A percentile compares a stretch with the other conserved stretches of the same genome.
phyloP scores from a whole-genome alignment of 2,329 filamentous ascomycete species.

The Pyrenochaeta sp. region DNA sequence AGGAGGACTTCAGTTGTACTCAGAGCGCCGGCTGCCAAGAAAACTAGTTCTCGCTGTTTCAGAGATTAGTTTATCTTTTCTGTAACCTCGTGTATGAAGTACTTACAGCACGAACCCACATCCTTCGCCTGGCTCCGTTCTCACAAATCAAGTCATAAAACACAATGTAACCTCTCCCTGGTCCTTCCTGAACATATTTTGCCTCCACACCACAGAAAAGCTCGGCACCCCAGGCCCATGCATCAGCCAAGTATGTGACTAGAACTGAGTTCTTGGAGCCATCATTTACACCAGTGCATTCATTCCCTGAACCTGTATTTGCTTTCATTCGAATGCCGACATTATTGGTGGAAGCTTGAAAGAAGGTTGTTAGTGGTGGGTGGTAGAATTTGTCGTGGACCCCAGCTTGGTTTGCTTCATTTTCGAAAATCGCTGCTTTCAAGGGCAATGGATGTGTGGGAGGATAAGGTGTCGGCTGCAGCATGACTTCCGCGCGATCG shows the following conservation, averaged over 20 bases:
- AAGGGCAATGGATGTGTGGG: constrained; percentile 63
- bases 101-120: constrained; percentile 68
- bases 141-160: constrained; percentile 71
- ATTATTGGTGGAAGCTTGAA: constrained; percentile 66
- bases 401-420: constrained; percentile 63
- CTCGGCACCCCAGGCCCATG: constrained; percentile 76
- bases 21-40: constrained; percentile 70
- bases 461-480: constrained; percentile 67
- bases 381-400: constrained; percentile 62
- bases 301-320: constrained; percentile 67
- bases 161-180: constrained; percentile 64
- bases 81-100: too few species aligned
- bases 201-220: constrained; percentile 75
- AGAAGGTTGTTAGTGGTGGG: constrained; percentile 69
- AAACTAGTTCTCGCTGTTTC: constrained; percentile 64
- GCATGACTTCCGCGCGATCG: constrained; percentile 60
- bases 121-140: constrained; percentile 66
- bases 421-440: constrained; percentile 65
- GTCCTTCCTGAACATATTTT: constrained; percentile 64
- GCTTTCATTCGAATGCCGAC: constrained; percentile 70
- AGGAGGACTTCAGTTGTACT: constrained; percentile 67
- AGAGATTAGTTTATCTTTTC: background rate
- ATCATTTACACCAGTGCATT: constrained; percentile 71
- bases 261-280: constrained; percentile 71
- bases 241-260: constrained; percentile 72